Evolutionary conservation across 179 eudicot species (phyloP).

Genomic region (Actinidia arguta): DNA sequence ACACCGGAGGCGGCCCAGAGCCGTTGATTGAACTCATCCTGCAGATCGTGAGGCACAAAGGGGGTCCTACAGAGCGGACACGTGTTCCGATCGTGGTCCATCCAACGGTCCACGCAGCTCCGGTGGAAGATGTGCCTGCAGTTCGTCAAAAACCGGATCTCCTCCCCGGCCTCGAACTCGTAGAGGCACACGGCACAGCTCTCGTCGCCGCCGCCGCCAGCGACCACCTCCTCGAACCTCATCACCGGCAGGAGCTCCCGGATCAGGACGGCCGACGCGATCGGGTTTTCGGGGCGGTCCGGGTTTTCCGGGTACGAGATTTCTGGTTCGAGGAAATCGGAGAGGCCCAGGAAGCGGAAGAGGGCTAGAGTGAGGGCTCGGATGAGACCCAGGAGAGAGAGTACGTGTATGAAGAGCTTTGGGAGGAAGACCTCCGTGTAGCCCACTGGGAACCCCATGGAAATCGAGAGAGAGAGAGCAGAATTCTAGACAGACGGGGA

Average conservation of each 20-base stretch:
- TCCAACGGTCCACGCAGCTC: slow-evolving; percentile 72
- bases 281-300: slow-evolving; percentile 8
- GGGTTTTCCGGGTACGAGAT: neutral
- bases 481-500: neutral
- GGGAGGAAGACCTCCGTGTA: slow-evolving; percentile 60
- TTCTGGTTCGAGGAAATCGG: slow-evolving; percentile 40
- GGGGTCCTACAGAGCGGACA: slow-evolving; percentile 73
- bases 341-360: slow-evolving; percentile 38
- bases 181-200: slow-evolving; percentile 65
- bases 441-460: slow-evolving; percentile 62
- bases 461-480: neutral
- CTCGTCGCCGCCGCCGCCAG: slow-evolving; percentile 28
- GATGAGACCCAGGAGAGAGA: slow-evolving; percentile 44
- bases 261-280: slow-evolving; percentile 49
- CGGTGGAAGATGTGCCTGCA: slow-evolving; percentile 66
- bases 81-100: slow-evolving; percentile 58
- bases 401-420: slow-evolving; percentile 45
- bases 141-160: slow-evolving; percentile 52
- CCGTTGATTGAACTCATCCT: slow-evolving; percentile 46
- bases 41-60: slow-evolving; percentile 40
- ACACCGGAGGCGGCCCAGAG: slow-evolving; percentile 46
- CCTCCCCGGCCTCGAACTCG: slow-evolving; percentile 52
- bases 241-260: slow-evolving; percentile 66
- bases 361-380: slow-evolving; percentile 33
- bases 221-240: slow-evolving; percentile 28